Base-by-base conservation (phyloP, 345 rosid genomes). In the Rhodamnia argentea region DNA sequence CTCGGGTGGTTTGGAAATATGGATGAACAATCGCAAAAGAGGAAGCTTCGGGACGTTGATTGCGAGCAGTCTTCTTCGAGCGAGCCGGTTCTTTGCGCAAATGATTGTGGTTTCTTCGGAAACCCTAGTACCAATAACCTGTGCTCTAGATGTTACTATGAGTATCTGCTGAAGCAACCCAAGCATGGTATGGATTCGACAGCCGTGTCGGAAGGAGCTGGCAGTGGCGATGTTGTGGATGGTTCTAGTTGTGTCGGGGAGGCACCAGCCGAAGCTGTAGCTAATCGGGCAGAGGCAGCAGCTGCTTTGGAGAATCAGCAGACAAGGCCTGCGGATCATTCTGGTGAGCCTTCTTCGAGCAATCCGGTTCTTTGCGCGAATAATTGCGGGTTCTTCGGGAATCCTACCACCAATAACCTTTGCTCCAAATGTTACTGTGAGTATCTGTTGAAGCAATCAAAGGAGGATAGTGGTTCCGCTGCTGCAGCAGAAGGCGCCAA, bases 381-480 rank as follows among this genome's bases (percentile, higher is more conserved):
- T 52, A 85, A 86, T 82, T 90, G 92, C 55, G 92, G 92, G 10
- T 91, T 90, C 84, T 90, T 90, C 20, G 92, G 93, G 24, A 86
- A 82, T 75, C 23, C 89, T 18, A 52, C 9, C 70, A 90, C 90
- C 58, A 89, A 62, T 53, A 88, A 88, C 76, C 87, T 90, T 10
- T 91, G 93, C 56, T 91, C 93, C 11, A 90, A 91, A 64, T 90
- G 93, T 52, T 85, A 90, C 89, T 89, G 87, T 42, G 92, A 90
- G 42, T 88, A 81, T 85, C 85, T 89, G 24, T 22, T 89, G 51
- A 87, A 86, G 47, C 91, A 87, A 81, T 53, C 87, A n/a, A 82
- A 70, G 62, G 60, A 26, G 64, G 52, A 84, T 16, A 32, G 52
- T 55, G 86, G 70, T 59, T 82, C 54, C 3, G 82, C 56, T 47